Conservation (phyloP, 2,329 filamentous ascomycete species). For the Neurospora sp. region DNA sequence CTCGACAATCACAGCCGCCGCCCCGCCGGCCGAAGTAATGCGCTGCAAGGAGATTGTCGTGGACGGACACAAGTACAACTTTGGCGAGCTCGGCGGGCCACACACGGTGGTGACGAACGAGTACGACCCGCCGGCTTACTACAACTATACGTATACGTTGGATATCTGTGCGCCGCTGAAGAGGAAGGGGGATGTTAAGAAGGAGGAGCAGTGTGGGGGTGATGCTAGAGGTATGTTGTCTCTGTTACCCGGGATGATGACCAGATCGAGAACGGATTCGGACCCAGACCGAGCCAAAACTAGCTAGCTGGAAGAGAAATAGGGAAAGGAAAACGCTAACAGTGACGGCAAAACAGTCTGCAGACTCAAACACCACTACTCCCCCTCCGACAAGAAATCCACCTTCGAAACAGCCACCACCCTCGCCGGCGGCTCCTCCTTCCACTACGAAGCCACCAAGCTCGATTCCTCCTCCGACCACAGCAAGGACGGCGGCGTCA, state of each 20-base stretch:
- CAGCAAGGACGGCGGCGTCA: conserved; percentile 58
- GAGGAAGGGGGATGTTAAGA: conserved; percentile 46
- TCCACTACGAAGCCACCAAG: conserved; percentile 47
- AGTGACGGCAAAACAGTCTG: conserved; percentile 47
- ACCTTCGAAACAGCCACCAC: conserved; percentile 50
- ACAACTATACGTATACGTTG: conserved; percentile 73
- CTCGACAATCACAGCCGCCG: not conserved
- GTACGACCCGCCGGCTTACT: conserved; percentile 40
- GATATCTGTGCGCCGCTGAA: conserved; percentile 64
- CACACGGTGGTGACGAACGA: conserved; percentile 56
- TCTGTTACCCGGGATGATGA: too few species aligned
- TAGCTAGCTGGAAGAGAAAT: too few species aligned
- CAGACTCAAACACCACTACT: conserved; percentile 54
- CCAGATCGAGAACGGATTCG: too few species aligned
- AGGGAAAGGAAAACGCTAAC: too few species aligned
- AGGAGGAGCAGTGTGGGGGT: conserved; percentile 53
- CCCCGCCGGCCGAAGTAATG: conserved; percentile 29
- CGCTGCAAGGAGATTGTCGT: conserved; percentile 53
- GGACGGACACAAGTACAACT: conserved; percentile 52
- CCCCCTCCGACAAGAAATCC: conserved; percentile 34
- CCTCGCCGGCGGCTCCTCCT: conserved; percentile 61
- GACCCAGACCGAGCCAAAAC: too few species aligned
- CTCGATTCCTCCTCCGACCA: conserved; percentile 48
- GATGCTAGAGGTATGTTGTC: conserved; percentile 55
- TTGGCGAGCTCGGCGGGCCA: conserved; percentile 53